phyloP scores from a whole-genome alignment of 371 early-diverging fungal species.

The Blakeslea trispora region DNA sequence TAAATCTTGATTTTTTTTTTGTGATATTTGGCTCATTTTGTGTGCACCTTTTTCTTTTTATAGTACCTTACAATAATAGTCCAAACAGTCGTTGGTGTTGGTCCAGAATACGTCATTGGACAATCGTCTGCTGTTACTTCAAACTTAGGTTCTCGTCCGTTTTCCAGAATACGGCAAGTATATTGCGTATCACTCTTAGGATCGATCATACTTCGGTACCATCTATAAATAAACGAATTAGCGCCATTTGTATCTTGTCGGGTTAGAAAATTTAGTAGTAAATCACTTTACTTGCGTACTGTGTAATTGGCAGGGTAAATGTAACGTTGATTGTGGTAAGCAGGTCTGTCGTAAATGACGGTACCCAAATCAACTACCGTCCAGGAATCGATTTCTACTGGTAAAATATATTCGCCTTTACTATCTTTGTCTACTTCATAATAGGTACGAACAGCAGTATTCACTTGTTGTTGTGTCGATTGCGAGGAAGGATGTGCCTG shows the following conservation, averaged over 20 bases:
- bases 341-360: slow-evolving; percentile 77
- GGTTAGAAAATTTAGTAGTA: background rate
- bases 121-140: slow-evolving; percentile 56
- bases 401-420: slow-evolving; percentile 74
- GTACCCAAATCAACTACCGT: slow-evolving; percentile 76
- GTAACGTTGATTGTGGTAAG: slow-evolving; percentile 90
- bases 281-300: slow-evolving; percentile 51
- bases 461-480: slow-evolving; percentile 19
- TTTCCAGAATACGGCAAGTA: slow-evolving; percentile 80
- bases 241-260: background rate
- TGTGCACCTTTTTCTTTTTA: background rate
- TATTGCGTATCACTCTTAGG: slow-evolving; percentile 71
- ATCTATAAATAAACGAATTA: slow-evolving; percentile 33
- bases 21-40: slow-evolving; percentile 1
- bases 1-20: background rate
- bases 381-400: slow-evolving; percentile 81
- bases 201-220: slow-evolving; percentile 81
- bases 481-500: no score
- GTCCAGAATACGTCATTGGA: slow-evolving; percentile 49
- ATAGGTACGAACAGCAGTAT: slow-evolving; percentile 42
- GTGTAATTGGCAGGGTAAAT: slow-evolving; percentile 92
- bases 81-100: slow-evolving; percentile 57
- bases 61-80: slow-evolving; percentile 51
- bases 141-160: slow-evolving; percentile 76
- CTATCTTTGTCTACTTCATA: slow-evolving; percentile 67